These are phyloP conservation scores for Salix koriyanagi DNA, from an alignment of 345 rosid species.

Conservation along the genomic window DNA sequence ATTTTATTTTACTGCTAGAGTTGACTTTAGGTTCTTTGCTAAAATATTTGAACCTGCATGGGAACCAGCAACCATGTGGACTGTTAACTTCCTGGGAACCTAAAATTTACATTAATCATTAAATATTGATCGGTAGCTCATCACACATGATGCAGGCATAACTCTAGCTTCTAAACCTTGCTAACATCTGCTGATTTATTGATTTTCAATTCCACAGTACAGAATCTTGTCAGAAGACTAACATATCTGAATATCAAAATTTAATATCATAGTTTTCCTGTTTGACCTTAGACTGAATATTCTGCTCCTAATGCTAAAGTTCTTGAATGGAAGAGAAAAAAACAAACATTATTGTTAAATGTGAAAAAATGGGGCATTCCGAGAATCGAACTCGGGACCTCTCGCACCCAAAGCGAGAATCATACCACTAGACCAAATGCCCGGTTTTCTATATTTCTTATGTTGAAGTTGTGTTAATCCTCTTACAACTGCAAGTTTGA, in stretches of 20 bases:
- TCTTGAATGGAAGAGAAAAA: neutral
- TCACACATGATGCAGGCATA: neutral
- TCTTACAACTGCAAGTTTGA: too few species aligned
- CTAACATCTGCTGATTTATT: neutral
- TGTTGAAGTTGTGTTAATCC: too few species aligned
- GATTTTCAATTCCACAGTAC: neutral
- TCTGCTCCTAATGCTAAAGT: neutral
- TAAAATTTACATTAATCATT: neutral
- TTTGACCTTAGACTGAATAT: neutral
- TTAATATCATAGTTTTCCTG: neutral
- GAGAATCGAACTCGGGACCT: slow-evolving; percentile 73
- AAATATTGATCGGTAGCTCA: neutral
- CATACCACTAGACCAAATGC: slow-evolving; percentile 81
- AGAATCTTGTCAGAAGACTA: neutral
- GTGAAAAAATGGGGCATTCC: slow-evolving; percentile 46
- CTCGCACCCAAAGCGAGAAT: slow-evolving; percentile 87
- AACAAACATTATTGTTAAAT: neutral
- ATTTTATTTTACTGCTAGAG: neutral
- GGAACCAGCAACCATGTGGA: neutral
- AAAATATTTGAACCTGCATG: neutral
- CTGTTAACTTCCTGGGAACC: neutral
- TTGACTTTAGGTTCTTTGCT: neutral
- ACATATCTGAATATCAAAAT: neutral
- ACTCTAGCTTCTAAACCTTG: neutral
- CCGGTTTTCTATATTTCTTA: slow-evolving; percentile 11